Conservation (phyloP, 2,329 filamentous ascomycete genomes). For the Botrytis aclada region DNA sequence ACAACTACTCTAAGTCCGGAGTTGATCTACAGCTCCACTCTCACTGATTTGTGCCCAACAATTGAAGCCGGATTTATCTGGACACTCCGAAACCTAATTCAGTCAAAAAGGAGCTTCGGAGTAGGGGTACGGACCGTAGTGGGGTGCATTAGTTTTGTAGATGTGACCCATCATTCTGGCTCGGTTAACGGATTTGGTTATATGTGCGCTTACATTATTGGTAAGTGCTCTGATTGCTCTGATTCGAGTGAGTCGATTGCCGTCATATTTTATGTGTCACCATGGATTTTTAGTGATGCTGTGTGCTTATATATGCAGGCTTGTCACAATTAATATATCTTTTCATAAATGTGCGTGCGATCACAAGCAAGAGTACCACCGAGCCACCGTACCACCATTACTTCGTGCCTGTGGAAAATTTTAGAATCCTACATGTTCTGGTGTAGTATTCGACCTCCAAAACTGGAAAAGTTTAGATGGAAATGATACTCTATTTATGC, state of each 20-base stretch:
- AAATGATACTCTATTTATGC: neutral
- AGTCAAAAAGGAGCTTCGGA: constrained; percentile 11
- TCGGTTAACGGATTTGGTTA: neutral
- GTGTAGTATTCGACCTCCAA: neutral
- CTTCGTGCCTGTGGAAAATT: neutral
- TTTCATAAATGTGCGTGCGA: neutral
- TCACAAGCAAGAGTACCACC: neutral
- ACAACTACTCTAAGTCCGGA: neutral
- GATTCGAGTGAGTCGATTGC: neutral
- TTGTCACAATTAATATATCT: neutral
- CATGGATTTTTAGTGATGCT: neutral
- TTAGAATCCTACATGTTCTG: neutral
- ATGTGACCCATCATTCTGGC: constrained; percentile 13
- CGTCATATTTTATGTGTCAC: neutral
- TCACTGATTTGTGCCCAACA: neutral
- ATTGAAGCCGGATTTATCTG: neutral
- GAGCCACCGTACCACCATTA: neutral
- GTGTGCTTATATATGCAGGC: neutral
- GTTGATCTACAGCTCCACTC: neutral
- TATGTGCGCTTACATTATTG: neutral
- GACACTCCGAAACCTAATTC: neutral
- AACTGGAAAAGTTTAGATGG: neutral
- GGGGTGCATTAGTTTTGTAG: constrained; percentile 9
- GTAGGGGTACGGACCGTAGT: neutral
- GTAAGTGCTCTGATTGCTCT: neutral